Evolutionary conservation across 1,139 yeast species (phyloP).

Genomic region (Lodderomyces beijingensis): DNA sequence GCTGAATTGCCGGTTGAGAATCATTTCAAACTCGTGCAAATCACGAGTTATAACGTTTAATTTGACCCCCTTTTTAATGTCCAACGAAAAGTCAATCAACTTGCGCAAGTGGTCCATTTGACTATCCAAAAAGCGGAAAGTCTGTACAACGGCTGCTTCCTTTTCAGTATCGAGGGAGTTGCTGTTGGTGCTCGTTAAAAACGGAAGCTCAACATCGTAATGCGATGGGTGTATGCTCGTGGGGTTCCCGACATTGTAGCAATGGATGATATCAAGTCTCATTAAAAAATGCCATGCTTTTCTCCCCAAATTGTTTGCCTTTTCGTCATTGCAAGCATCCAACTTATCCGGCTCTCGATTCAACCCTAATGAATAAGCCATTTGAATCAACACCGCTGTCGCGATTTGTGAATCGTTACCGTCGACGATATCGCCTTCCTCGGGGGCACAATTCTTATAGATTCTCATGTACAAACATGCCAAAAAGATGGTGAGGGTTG

Average conservation of each 20-base stretch:
- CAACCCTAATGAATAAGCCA: slow-evolving; percentile 42
- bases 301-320: slow-evolving; percentile 36
- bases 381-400: slow-evolving; percentile 34
- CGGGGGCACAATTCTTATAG: slow-evolving; percentile 45
- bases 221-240: slow-evolving; percentile 22
- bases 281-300: slow-evolving; percentile 47
- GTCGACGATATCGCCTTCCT: slow-evolving; percentile 45
- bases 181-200: slow-evolving; percentile 10
- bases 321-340: slow-evolving; percentile 19
- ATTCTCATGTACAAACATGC: slow-evolving; percentile 39
- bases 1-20: slow-evolving; percentile 10
- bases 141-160: slow-evolving; percentile 13
- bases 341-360: slow-evolving; percentile 37
- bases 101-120: slow-evolving; percentile 7
- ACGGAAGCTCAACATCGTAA: slow-evolving; percentile 37
- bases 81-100: slow-evolving; percentile 14
- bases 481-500: slow-evolving; percentile 24
- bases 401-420: slow-evolving; percentile 39
- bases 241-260: slow-evolving; percentile 40
- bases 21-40: slow-evolving; percentile 16
- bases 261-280: slow-evolving; percentile 27
- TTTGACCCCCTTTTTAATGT: slow-evolving; percentile 15
- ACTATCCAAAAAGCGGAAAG: slow-evolving; percentile 8
- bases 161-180: slow-evolving; percentile 12
- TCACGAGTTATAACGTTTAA: slow-evolving; percentile 15